Evolutionary conservation across 2,329 filamentous ascomycete species (phyloP), one percentile per base, ranked within the genome.

Genomic region (Verticillium albo-atrum): DNA sequence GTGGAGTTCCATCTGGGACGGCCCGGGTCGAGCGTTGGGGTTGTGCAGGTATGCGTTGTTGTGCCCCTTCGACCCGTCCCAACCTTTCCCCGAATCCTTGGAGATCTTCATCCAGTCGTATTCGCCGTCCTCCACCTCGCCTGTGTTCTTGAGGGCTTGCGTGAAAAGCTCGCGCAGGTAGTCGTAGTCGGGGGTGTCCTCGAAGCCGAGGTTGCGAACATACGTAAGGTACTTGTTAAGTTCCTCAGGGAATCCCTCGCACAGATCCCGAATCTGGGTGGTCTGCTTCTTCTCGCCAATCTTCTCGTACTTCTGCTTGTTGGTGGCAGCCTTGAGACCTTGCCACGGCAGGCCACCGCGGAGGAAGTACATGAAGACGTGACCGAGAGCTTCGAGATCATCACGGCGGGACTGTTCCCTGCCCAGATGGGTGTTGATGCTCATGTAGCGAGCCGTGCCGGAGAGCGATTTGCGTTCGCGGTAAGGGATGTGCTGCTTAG

Each of bases 211-310:
- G 76, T 98, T 98, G 66, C 95, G 91, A 60, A 98, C 95, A 70
- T 99, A 98, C 66, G 89, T 96, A 59, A 99, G 82, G 76, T 99
- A 99, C 77, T 97, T 96, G 81, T 90, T 96, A 76, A 99, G 96
- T 77, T 99, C 93, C 73, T 97, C 91, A 65, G 95, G 94, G 77
- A 96, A 98, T 56, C 92, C 90, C 68, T 97, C 93, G 73, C 94
- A 98, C 17, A 99, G 86, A 69, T 99, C 95, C 80, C 97, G 97
- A 79, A 99, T 96, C 5, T 87, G 86, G 25, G 95, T 98, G 0
- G 94, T 97, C 80, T 98, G 95, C 82, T 99, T 99, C 89, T 99
- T 98, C 82, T 99, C 94, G 53, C 95, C 95, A 76, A 99, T 99
- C 84, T 98, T 98, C 79, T 99, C 95, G 74, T 99, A 99, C 80